Percentiles rank a stretch among this genome's conserved stretches.
phyloP scores from a whole-genome alignment of 179 eudicot species.

The Sideroxylon spinosum region DNA sequence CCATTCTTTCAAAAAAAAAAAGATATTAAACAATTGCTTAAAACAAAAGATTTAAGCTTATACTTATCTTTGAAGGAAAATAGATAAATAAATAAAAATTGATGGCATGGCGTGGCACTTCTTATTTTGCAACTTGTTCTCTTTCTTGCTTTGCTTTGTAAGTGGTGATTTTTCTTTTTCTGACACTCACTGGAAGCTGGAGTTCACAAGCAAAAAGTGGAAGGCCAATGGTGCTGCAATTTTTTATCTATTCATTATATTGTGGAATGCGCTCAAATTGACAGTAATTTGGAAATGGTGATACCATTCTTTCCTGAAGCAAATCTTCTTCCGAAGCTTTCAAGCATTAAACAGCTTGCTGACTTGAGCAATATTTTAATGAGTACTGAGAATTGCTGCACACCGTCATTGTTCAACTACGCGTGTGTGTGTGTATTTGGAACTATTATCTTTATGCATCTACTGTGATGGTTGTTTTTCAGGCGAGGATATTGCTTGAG shows the following conservation, averaged over 20 bases:
- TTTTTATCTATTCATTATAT: neutral
- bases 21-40: neutral
- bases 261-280: neutral
- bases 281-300: neutral
- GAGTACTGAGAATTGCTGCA: neutral
- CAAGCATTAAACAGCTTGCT: neutral
- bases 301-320: conserved; percentile 2
- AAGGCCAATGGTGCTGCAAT: neutral
- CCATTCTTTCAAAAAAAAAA: neutral
- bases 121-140: conserved; percentile 5
- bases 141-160: neutral
- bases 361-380: neutral
- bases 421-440: neutral
- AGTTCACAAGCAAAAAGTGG: neutral
- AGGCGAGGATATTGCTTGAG: conserved; percentile 88
- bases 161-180: neutral
- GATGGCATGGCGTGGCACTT: neutral
- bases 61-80: neutral
- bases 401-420: neutral
- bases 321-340: conserved; percentile 1
- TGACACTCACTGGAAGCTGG: neutral
- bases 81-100: neutral
- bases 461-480: conserved; percentile 18
- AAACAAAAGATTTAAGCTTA: neutral
- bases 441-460: neutral